Percentiles rank a stretch among this genome's conserved stretches.
phyloP scores from a whole-genome alignment of 2,329 filamentous ascomycete genomes.

The Colletotrichum salicis region DNA sequence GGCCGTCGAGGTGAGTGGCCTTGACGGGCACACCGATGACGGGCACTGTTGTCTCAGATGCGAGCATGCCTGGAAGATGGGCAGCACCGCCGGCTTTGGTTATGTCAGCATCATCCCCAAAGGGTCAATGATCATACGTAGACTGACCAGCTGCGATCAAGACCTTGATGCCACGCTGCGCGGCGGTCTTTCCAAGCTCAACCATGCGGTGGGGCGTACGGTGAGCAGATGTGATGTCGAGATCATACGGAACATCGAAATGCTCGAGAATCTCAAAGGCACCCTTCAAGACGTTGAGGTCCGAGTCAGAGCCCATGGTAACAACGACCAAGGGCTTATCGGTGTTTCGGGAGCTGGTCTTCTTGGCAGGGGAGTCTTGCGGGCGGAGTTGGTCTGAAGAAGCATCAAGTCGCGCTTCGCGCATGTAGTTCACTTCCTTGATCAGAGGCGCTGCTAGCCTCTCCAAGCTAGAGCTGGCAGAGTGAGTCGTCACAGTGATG shows the following conservation, averaged over 20 bases:
- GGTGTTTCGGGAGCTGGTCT: slow-evolving; percentile 40
- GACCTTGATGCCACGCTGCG: slow-evolving; percentile 74
- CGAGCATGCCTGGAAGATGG: slow-evolving; percentile 79
- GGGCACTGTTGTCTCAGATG: slow-evolving; percentile 75
- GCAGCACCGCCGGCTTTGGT: slow-evolving; percentile 76
- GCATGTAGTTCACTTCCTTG: slow-evolving; percentile 68
- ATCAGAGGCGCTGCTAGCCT: slow-evolving; percentile 74
- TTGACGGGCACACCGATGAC: slow-evolving; percentile 84
- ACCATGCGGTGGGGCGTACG: slow-evolving; percentile 78
- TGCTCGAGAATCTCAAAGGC: slow-evolving; percentile 74
- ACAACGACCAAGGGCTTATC: slow-evolving; percentile 73
- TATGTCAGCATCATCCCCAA: background rate
- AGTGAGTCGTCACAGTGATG: slow-evolving; percentile 80
- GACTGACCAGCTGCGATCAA: slow-evolving; percentile 71
- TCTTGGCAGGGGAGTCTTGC: slow-evolving; percentile 36
- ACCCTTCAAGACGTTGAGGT: slow-evolving; percentile 74
- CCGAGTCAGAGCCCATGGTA: slow-evolving; percentile 87
- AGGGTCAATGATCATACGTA: background rate
- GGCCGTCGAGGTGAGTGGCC: slow-evolving; percentile 76
- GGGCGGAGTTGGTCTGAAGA: slow-evolving; percentile 51
- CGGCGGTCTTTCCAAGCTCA: slow-evolving; percentile 71
- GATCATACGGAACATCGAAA: slow-evolving; percentile 78
- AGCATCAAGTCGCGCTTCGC: slow-evolving; percentile 61
- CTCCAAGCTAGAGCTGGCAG: slow-evolving; percentile 72
- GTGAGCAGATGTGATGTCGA: slow-evolving; percentile 83